Percentiles rank a stretch among this genome's conserved stretches.
Conservation (phyloP, 225 moss, liverwort and hornwort genomes). For the Thuidium tamariscinum region DNA sequence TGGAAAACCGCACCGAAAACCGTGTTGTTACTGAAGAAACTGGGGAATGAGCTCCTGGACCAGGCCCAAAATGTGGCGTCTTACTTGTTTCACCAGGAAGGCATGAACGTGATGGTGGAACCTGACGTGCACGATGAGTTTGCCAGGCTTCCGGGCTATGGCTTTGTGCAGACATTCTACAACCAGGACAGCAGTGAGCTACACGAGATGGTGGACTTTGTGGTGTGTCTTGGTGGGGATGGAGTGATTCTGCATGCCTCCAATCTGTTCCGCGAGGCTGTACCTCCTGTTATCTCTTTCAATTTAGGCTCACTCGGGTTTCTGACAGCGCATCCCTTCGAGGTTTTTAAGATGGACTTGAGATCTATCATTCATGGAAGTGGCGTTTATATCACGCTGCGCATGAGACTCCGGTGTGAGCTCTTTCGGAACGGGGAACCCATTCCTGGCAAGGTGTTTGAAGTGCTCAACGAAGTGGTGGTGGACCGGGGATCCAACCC, state of each 20-base stretch:
- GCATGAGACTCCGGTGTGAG: conserved; percentile 89
- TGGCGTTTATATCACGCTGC: conserved; percentile 90
- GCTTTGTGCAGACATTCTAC: conserved; percentile 88
- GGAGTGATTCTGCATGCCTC: conserved; percentile 90
- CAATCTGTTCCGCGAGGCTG: conserved; percentile 80
- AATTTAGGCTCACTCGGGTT: conserved; percentile 91
- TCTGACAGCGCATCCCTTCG: conserved; percentile 66
- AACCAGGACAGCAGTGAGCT: conserved; percentile 63
- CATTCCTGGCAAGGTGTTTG: conserved; percentile 81
- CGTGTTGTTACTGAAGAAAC: conserved; percentile 71
- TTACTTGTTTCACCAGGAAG: conserved; percentile 74
- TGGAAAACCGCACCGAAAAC: conserved; percentile 88
- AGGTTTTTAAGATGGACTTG: conserved; percentile 55
- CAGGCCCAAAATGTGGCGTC: conserved; percentile 65
- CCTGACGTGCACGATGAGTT: conserved; percentile 82
- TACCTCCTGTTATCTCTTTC: conserved; percentile 91
- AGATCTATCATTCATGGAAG: conserved; percentile 76
- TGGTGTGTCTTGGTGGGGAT: conserved; percentile 88
- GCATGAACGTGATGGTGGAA: conserved; percentile 90
- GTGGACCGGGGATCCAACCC: conserved; percentile 93
- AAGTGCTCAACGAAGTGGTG: conserved; percentile 92
- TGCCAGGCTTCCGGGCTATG: conserved; percentile 74
- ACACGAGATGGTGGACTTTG: conserved; percentile 90
- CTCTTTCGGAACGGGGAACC: conserved; percentile 68
- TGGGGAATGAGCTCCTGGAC: conserved; percentile 67